phyloP scores from a whole-genome alignment of 352 stramenopile species.

The Phytophthora sp. region DNA sequence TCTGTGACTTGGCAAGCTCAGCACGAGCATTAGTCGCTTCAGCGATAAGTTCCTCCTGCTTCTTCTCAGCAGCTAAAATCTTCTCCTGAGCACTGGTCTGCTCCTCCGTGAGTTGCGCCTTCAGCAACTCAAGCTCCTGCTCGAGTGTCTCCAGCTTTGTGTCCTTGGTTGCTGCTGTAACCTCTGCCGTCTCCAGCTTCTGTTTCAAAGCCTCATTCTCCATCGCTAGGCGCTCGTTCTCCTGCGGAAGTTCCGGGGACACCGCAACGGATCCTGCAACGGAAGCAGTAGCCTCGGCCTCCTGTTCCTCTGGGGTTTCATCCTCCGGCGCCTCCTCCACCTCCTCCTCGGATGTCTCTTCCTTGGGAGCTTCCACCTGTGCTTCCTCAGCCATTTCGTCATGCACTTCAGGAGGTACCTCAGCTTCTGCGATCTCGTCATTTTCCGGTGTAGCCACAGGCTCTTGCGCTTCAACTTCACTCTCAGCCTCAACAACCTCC shows the following conservation, averaged over 20 bases:
- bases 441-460: conserved; percentile 31
- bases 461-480: conserved; percentile 38
- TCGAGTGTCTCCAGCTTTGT: conserved; percentile 44
- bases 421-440: conserved; percentile 15
- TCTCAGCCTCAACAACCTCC: conserved; percentile 22
- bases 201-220: conserved; percentile 49
- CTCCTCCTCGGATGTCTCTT: conserved; percentile 33
- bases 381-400: conserved; percentile 18
- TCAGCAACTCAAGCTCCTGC: conserved; percentile 41
- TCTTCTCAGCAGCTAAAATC: conserved; percentile 23
- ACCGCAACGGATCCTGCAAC: conserved; percentile 5
- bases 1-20: conserved; percentile 30
- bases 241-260: conserved; percentile 39
- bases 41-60: conserved; percentile 31
- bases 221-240: conserved; percentile 48
- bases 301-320: conserved; percentile 27
- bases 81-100: conserved; percentile 35
- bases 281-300: conserved; percentile 8
- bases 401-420: conserved; percentile 22
- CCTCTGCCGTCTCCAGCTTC: conserved; percentile 41
- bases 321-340: conserved; percentile 29
- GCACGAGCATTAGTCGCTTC: conserved; percentile 27
- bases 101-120: conserved; percentile 42
- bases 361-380: conserved; percentile 24
- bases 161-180: conserved; percentile 39